Evolutionary conservation across 2,329 filamentous ascomycete genomes (phyloP), one percentile per base, ranked within the genome.

Genomic region (Sporothrix schenckii): DNA sequence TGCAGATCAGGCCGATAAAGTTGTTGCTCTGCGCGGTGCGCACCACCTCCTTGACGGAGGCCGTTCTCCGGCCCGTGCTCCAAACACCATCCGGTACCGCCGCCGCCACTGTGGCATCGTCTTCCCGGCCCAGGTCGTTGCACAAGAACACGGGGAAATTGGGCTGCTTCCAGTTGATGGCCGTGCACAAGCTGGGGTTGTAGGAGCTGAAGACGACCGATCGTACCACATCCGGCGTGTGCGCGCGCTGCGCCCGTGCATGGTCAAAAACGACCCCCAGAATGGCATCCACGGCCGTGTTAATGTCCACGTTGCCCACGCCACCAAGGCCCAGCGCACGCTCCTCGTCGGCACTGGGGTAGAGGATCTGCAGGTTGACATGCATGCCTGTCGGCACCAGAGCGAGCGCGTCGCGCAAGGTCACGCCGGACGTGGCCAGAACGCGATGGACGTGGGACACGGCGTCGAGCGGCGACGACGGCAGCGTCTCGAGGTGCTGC

Each of bases 91-190:
- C 78, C 1, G 79, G 79, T 16, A 79, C 77, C 7, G 76, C 75
- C 71, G 80, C 80, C n/a, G 73, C 69, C 30, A 61, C 71, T 0
- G 66, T 63, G 2, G 70, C 76, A 27, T 80, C 77, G 39, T 84
- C 85, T 72, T 89, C 87, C 9, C 86, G 84, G 27, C 93, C 93
- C 34, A 98, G 87, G 72, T 97, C 93, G 79, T 98, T 98, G 82
- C 94, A 97, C 61, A 98, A 85, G 75, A 99, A 92, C 0, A 98
- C 92, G 0, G 95, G 95, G 79, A 97, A 99, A 78, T 98, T 99
- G 2, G 95, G 95, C 80, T 99, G 95, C 80, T 99, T 99, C 95
- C 95, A 99, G 80, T 99, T 99, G 76, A 99, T 82, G 5, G 94
- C 94, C 19, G 92, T 96, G 81, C 95, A 99, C 24, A 98, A 87